A percentile compares a stretch with the other conserved stretches of the same genome.
Conservation (phyloP, 1,284 basidiomycete species). For the Vanrija humicola region DNA sequence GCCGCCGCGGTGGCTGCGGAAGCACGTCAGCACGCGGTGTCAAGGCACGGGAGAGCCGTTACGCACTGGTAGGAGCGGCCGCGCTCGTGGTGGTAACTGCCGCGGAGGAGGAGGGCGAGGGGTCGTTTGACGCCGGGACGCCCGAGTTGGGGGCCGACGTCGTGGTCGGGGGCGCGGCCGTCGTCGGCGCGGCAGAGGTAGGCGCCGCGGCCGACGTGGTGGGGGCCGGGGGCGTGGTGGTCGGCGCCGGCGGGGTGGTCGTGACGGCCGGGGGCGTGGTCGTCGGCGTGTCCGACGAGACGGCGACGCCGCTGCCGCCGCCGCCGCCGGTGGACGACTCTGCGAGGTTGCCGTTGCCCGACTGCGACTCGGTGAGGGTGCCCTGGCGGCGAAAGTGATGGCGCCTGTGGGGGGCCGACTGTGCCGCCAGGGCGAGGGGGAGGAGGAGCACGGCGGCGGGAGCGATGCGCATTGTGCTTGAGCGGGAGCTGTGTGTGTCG, state of each 20-base stretch:
- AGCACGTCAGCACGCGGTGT: background rate
- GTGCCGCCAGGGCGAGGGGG: constrained; percentile 14
- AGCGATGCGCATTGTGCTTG: background rate
- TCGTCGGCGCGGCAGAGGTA: constrained; percentile 3
- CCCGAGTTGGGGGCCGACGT: constrained; percentile 1
- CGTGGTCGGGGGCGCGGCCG: constrained; percentile 1
- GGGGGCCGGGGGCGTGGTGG: background rate
- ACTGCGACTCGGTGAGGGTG: too few species aligned
- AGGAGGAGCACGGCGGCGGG: constrained; percentile 17
- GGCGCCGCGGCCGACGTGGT: constrained; percentile 2
- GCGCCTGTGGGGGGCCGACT: background rate
- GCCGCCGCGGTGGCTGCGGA: background rate
- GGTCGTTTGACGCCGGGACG: background rate
- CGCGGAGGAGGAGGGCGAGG: background rate
- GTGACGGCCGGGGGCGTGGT: background rate
- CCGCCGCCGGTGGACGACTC: background rate
- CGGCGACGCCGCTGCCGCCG: background rate
- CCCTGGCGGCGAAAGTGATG: background rate
- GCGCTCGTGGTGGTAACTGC: background rate
- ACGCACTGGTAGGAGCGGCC: background rate
- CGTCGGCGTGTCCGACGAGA: background rate
- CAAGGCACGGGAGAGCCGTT: background rate
- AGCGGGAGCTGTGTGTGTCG: background rate
- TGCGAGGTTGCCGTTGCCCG: too few species aligned
- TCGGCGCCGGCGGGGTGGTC: background rate